These are phyloP conservation scores for Picocystis salinarum DNA, from an alignment of 139 green algal genomes.

Conservation along the genomic window DNA sequence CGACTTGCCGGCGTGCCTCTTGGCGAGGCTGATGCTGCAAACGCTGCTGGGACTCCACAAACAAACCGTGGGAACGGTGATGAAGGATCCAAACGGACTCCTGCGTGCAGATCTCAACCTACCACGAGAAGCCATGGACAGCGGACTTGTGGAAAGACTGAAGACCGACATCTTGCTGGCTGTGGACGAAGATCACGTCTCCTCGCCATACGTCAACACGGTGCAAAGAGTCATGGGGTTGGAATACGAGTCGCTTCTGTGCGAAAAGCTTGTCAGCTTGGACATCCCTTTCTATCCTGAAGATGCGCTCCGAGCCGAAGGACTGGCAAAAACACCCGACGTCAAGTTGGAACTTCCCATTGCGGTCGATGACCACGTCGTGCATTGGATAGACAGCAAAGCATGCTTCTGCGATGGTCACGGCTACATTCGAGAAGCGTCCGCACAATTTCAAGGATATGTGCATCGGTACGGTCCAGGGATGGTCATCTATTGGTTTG, in stretches of 20 bases:
- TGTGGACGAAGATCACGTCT: constrained; percentile 26
- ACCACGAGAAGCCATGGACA: background rate
- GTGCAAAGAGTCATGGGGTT: constrained; percentile 16
- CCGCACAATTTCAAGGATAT: constrained; percentile 29
- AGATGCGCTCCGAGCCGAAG: constrained; percentile 36
- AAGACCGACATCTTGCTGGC: constrained; percentile 19
- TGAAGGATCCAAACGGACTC: constrained; percentile 2
- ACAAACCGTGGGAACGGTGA: constrained; percentile 1
- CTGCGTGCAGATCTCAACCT: background rate
- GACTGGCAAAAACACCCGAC: constrained; percentile 72
- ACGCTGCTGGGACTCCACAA: constrained; percentile 2
- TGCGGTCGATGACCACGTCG: constrained; percentile 29
- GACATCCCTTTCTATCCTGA: constrained; percentile 61
- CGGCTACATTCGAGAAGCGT: constrained; percentile 20
- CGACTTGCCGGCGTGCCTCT: constrained; percentile 50
- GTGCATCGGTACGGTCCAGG: constrained; percentile 64
- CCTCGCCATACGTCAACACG: constrained; percentile 31
- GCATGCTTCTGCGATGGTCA: constrained; percentile 68
- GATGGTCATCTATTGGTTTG: constrained; percentile 84
- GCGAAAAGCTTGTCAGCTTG: constrained; percentile 21
- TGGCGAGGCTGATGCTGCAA: constrained; percentile 5
- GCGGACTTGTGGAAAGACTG: constrained; percentile 3
- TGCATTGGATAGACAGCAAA: constrained; percentile 90
- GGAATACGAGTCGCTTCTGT: constrained; percentile 52
- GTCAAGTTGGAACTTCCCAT: constrained; percentile 57